Base-by-base conservation (phyloP, 2,329 filamentous ascomycete genomes). In the Fusarium penzigii region DNA sequence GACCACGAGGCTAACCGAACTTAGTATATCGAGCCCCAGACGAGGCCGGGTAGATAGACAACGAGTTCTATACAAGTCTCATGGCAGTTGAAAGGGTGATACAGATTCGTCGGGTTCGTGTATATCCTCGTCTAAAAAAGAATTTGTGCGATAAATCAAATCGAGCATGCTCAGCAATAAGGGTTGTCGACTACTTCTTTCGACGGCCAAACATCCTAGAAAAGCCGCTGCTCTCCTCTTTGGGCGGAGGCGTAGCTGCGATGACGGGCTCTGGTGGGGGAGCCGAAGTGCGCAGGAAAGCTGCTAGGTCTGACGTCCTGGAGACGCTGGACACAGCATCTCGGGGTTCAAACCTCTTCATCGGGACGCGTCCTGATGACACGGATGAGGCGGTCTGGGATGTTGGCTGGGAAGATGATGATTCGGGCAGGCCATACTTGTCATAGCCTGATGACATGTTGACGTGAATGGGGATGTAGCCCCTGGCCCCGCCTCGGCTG, bases 261-360 rank as follows among this genome's bases (percentile, higher is more conserved):
- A 50, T 56, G 9, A 65, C 52, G 25, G 67, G 58, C 20, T 70
- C 63, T 13, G 78, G 76, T 2, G 86, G 85, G 3, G 88, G 88
- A 34, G 79, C 85, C 13, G 87, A 88, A 62, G 84, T 84, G 48
- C 80, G 82, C 32, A 94, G 72, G 68, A 93, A 93, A 46, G 85
- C 83, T 1, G 89, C 88, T 42, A 93, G 71, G 46, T 91, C 88
- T 16, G 81, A 80, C 2, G 87, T 91, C 42, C 73, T 70, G n/a
- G 72, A 88, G 41, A 69, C 69, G n/a, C 70, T 71, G 7, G 68
- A 69, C 36, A 74, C 70, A 3, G 81, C 72, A 5, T 84, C 82
- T 42, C 81, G 76, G 3, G 82, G 78, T 65, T 84, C 80, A 62
- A 80, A 86, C 61, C 71, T 80, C 71, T 81, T 86, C 78, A 80